Conservation (phyloP, 1,284 basidiomycete genomes). For the Puccinia hordei region DNA sequence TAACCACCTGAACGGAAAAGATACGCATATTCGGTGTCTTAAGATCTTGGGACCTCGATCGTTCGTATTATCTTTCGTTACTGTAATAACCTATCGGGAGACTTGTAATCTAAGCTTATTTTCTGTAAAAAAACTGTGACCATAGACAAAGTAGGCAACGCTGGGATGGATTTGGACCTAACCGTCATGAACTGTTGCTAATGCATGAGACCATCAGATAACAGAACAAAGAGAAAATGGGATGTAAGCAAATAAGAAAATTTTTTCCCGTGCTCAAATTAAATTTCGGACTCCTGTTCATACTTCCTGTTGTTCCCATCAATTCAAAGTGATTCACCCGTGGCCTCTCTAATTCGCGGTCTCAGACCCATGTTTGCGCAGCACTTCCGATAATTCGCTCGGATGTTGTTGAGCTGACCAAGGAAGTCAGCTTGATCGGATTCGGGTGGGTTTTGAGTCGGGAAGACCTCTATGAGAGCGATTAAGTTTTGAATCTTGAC, state of each 20-base stretch:
- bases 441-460: conserved; percentile 25
- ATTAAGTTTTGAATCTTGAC: conserved; percentile 22
- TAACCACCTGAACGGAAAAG: conserved; percentile 98
- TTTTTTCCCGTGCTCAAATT: not conserved
- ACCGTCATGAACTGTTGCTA: conserved; percentile 35
- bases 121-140: not conserved
- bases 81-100: not conserved
- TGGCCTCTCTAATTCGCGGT: conserved; percentile 29
- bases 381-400: conserved; percentile 30
- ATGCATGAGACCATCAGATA: conserved; percentile 49
- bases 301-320: not conserved
- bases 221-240: too few relatives aligned
- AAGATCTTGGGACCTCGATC: conserved; percentile 73
- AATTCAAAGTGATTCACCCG: not conserved
- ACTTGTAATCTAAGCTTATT: not conserved
- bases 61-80: conserved; percentile 20
- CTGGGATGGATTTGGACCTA: conserved; percentile 43
- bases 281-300: not conserved
- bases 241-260: not conserved
- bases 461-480: conserved; percentile 23
- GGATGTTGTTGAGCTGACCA: conserved; percentile 23
- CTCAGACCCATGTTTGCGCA: conserved; percentile 35
- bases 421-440: not conserved
- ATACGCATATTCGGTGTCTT: conserved; percentile 92
- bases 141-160: conserved; percentile 37